Conservation (phyloP, 345 rosid species). For the Lumnitzera littorea region DNA sequence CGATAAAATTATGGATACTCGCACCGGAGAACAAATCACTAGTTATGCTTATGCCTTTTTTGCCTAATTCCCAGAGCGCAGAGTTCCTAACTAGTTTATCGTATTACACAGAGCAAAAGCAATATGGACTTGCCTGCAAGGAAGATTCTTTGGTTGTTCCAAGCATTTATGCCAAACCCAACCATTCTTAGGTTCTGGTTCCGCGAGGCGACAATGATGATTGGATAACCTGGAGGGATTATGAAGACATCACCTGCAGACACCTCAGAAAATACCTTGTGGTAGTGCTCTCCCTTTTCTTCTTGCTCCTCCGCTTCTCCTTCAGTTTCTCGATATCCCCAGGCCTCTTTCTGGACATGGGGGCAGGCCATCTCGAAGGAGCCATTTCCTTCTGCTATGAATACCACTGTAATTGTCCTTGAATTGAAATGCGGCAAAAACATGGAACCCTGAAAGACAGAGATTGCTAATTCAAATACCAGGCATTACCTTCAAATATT, state of each 20-base stretch:
- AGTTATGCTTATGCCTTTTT: too few species aligned
- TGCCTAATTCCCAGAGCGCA: too few species aligned
- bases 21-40: too few species aligned
- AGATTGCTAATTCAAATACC: too few species aligned
- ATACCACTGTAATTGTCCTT: slow-evolving; percentile 17
- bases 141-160: slow-evolving; percentile 29
- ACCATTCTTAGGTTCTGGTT: slow-evolving; percentile 17
- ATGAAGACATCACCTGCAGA: slow-evolving; percentile 38
- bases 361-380: slow-evolving; percentile 49
- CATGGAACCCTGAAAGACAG: slow-evolving; percentile 24
- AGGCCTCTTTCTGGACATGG: slow-evolving; percentile 13
- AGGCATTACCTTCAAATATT: too few species aligned
- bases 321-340: slow-evolving; percentile 2
- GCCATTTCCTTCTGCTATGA: slow-evolving; percentile 35
- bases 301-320: slow-evolving; percentile 13
- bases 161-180: slow-evolving; percentile 38
- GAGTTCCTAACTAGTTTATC: too few species aligned
- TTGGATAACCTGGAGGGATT: slow-evolving; percentile 44
- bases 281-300: slow-evolving; percentile 12
- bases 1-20: too few species aligned
- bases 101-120: background rate
- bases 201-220: slow-evolving; percentile 18
- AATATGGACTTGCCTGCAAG: slow-evolving; percentile 31
- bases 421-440: slow-evolving; percentile 45
- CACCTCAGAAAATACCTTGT: slow-evolving; percentile 22